A percentile compares a stretch with the other conserved stretches of the same genome.
Evolutionary conservation across 1,284 basidiomycete genomes (phyloP).

Genomic region (Xerocomus nothofagi): DNA sequence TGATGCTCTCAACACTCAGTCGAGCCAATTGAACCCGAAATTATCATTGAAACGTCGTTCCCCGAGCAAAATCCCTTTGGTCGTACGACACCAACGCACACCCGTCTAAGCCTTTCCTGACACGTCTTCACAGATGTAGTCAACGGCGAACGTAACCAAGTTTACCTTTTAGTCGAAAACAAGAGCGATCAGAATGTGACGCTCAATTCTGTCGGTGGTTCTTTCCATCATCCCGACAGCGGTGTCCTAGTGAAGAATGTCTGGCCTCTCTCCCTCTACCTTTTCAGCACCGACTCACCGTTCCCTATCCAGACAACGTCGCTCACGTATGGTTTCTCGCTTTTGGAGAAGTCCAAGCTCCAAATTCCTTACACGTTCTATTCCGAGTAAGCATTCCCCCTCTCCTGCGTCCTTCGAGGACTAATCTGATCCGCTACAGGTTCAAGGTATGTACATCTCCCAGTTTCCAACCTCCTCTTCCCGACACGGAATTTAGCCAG

Average conservation of each 20-base stretch:
- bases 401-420: slow-evolving; percentile 4
- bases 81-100: slow-evolving; percentile 52
- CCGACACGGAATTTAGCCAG: slow-evolving; percentile 48
- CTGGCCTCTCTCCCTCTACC: slow-evolving; percentile 31
- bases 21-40: slow-evolving; percentile 44
- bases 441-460: slow-evolving; percentile 52
- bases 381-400: slow-evolving; percentile 69
- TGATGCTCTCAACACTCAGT: slow-evolving; percentile 18
- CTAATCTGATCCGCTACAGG: slow-evolving; percentile 39
- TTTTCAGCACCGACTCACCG: not conserved
- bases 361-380: slow-evolving; percentile 76
- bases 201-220: slow-evolving; percentile 67
- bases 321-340: slow-evolving; percentile 57
- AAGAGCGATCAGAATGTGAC: slow-evolving; percentile 76
- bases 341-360: slow-evolving; percentile 65
- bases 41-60: slow-evolving; percentile 68
- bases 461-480: not conserved
- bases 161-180: slow-evolving; percentile 73
- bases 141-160: slow-evolving; percentile 81
- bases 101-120: slow-evolving; percentile 2
- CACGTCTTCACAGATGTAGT: slow-evolving; percentile 60
- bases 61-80: slow-evolving; percentile 79
- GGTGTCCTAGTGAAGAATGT: slow-evolving; percentile 76
- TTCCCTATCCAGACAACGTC: slow-evolving; percentile 55
- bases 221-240: slow-evolving; percentile 68